Conservation (phyloP, 306 rosid genomes). For the Rosa rugosa region DNA sequence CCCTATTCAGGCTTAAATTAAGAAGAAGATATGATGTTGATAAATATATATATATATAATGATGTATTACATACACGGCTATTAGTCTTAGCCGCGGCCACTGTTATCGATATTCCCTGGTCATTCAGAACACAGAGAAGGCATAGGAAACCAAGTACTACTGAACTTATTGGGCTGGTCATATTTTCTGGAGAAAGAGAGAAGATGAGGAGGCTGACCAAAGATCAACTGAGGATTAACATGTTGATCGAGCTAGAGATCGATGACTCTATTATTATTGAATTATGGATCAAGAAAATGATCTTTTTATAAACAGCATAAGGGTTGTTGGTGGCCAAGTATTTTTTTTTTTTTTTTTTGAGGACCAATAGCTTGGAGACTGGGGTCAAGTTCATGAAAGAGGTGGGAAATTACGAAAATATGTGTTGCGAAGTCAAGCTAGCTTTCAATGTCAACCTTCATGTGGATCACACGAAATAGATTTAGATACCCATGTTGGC, state of each 20-base stretch:
- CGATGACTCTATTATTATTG: not conserved
- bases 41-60: not conserved
- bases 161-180: not conserved
- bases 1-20: not conserved
- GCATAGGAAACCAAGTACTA: conserved; percentile 1
- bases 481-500: not conserved
- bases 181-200: conserved; percentile 16
- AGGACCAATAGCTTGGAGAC: not conserved
- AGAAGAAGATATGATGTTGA: not conserved
- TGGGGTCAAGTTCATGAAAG: not conserved
- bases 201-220: not conserved
- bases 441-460: not conserved
- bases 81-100: conserved; percentile 2
- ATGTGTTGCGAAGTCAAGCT: not conserved
- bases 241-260: not conserved
- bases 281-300: not conserved
- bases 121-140: conserved; percentile 19
- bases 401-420: not conserved
- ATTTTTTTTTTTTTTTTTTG: no score
- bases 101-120: conserved; percentile 9
- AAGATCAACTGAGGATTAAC: not conserved
- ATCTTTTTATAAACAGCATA: not conserved
- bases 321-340: not conserved
- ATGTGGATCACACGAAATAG: not conserved
- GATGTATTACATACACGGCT: conserved; percentile 7